Conservation (phyloP, 2,329 filamentous ascomycete species). For the Tolypocladium inflatum region DNA sequence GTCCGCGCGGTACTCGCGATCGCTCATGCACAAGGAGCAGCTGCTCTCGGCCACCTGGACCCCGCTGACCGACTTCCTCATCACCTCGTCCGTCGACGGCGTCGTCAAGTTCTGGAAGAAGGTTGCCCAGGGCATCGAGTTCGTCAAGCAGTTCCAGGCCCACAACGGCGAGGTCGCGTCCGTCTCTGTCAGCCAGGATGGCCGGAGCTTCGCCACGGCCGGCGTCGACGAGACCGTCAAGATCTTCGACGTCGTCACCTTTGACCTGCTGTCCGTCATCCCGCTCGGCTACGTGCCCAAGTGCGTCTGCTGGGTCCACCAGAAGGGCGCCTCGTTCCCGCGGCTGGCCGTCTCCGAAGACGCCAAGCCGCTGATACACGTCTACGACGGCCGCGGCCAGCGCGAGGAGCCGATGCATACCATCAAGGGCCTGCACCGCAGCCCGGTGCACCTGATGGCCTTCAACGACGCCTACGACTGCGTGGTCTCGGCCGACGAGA, state of each 20-base stretch:
- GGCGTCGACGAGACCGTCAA: conserved; percentile 72
- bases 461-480: conserved; percentile 88
- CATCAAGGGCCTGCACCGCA: conserved; percentile 70
- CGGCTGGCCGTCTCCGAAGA: conserved; percentile 76
- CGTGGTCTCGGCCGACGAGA: conserved; percentile 79
- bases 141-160: conserved; percentile 94
- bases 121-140: conserved; percentile 79
- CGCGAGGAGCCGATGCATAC: conserved; percentile 66
- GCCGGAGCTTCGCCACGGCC: conserved; percentile 84
- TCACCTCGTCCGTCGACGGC: conserved; percentile 90
- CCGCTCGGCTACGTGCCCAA: conserved; percentile 66
- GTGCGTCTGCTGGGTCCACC: conserved; percentile 87
- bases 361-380: conserved; percentile 59
- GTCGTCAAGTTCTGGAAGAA: conserved; percentile 99
- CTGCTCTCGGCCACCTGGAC: conserved; percentile 82
- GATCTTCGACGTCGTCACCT: conserved; percentile 75
- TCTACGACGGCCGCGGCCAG: conserved; percentile 88
- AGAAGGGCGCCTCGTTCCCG: conserved; percentile 77
- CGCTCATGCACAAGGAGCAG: conserved; percentile 97
- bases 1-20: conserved; percentile 79
- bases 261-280: conserved; percentile 77
- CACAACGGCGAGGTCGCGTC: conserved; percentile 78
- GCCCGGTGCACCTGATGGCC: conserved; percentile 71
- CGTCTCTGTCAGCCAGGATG: conserved; percentile 80
- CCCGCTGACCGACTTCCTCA: conserved; percentile 85